These are phyloP conservation scores for Pugionium dolabratum DNA, from an alignment of 345 rosid genomes.

Conservation along the genomic window DNA sequence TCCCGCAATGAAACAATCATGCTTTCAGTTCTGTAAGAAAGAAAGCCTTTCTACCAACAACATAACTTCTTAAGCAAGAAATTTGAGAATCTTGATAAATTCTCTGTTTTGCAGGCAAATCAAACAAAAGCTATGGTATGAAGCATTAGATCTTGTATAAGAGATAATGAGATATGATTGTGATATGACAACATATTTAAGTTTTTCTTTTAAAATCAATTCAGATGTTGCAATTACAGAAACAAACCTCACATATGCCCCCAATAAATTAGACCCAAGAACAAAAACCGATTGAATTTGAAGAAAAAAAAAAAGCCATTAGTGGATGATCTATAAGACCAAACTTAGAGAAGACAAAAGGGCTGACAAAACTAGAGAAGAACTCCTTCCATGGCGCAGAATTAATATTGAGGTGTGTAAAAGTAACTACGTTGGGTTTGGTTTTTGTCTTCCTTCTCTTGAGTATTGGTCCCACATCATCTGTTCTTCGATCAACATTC, in stretches of 20 bases:
- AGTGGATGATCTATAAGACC: constrained; percentile 18
- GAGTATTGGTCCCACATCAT: constrained; percentile 66
- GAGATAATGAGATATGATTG: background rate
- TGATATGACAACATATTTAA: constrained; percentile 6
- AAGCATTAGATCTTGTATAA: constrained; percentile 46
- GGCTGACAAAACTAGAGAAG: constrained; percentile 19
- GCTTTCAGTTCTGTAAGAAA: constrained; percentile 74
- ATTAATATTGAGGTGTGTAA: constrained; percentile 32
- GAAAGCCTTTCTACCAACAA: constrained; percentile 1
- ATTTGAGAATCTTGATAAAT: background rate
- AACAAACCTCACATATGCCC: constrained; percentile 20
- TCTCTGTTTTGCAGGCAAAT: constrained; percentile 58
- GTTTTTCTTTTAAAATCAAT: constrained; percentile 7
- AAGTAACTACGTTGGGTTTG: constrained; percentile 30
- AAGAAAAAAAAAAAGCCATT: background rate
- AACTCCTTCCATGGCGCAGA: background rate
- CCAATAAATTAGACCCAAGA: background rate
- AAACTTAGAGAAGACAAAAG: background rate
- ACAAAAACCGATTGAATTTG: too few species aligned
- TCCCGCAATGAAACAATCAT: constrained; percentile 60
- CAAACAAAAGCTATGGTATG: constrained; percentile 51
- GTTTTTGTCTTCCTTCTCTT: constrained; percentile 54
- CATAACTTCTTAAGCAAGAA: constrained; percentile 18
- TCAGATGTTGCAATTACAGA: constrained; percentile 24
- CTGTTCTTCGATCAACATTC: constrained; percentile 64